These are phyloP conservation scores for Colletotrichum falcatum DNA, from an alignment of 2,329 filamentous ascomycete genomes.

Conservation along the genomic window DNA sequence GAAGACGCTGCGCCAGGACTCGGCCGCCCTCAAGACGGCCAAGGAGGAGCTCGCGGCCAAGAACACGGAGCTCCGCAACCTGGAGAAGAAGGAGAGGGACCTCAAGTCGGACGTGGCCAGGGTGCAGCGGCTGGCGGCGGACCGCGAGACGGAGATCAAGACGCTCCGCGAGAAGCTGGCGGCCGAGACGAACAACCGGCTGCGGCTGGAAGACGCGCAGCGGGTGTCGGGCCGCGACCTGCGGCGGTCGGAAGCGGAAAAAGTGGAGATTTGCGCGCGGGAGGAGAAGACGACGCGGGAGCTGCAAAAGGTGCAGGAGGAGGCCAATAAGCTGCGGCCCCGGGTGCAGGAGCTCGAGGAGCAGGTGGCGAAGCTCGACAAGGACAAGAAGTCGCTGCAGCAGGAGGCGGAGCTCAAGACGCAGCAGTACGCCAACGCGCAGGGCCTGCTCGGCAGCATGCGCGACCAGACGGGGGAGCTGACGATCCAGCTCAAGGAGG, in stretches of 20 bases:
- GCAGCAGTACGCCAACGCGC: conserved; percentile 86
- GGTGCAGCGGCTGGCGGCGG: conserved; percentile 76
- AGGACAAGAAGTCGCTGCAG: conserved; percentile 74
- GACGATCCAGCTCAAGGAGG: conserved; percentile 90
- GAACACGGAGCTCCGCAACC: conserved; percentile 72
- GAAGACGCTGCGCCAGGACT: conserved; percentile 81
- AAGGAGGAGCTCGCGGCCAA: conserved; percentile 78
- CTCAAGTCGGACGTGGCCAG: conserved; percentile 78
- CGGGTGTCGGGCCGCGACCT: conserved; percentile 81
- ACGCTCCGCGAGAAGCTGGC: conserved; percentile 82
- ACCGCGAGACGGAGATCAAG: conserved; percentile 83
- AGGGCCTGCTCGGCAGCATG: conserved; percentile 90
- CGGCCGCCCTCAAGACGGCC: conserved; percentile 76
- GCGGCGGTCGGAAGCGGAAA: conserved; percentile 81
- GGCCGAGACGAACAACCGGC: conserved; percentile 77
- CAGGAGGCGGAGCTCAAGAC: conserved; percentile 88
- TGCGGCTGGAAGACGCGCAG: conserved; percentile 83
- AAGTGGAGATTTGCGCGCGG: conserved; percentile 79
- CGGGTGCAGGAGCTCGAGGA: conserved; percentile 77
- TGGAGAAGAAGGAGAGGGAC: conserved; percentile 87
- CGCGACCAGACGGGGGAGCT: conserved; percentile 92
- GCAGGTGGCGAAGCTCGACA: conserved; percentile 74
- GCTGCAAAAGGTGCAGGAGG: conserved; percentile 77
- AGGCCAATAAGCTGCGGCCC: conserved; percentile 74
- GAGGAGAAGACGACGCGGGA: conserved; percentile 79